Base-by-base conservation (phyloP, 371 early-diverging fungal genomes). In the Rhizomucor pusillus region DNA sequence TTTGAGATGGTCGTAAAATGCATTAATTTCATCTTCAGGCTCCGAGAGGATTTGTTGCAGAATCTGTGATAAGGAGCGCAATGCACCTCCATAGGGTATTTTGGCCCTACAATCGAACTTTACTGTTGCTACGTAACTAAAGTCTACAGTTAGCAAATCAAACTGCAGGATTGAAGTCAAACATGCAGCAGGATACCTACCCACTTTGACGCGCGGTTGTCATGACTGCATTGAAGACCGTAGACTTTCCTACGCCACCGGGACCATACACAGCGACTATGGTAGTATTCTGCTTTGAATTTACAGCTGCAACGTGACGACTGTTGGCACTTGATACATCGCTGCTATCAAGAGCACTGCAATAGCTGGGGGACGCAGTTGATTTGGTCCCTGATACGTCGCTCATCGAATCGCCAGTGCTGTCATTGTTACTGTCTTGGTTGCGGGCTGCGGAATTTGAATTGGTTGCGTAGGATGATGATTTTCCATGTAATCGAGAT, bases 201-300 rank as follows among this genome's bases (percentile, higher is more conserved):
- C 71, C 73, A 50, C 66, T 64, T 51, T 73, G 67, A 48, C 76
- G 55, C 13, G 76, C 73, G 2, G 66, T 63, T 23, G 54, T 57
- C 43, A 66, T 67, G 7, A 76, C 69, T 4, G 67, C 66, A 49
- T 62, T 65, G 29, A 73, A 63, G 22, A 75, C 25, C 7, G 75
- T 69, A 0, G 75, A 75, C 57, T 75, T 75, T 33, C 77, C 77
- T 19, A 65, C 66, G 37, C 77, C 77, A 45, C 71, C 73, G 35
- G 77, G 71, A 0, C 77, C 77, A 43, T 63, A 60, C 3, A 73
- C 37, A 20, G 60, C 58, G 13, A 73, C 53, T n/a, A 76, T 63
- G 11, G 62, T 62, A 1, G 71, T 62, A 13, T 62, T 57, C 37
- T 50, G 59, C 36, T 63, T 72, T 23, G 43, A 33, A 3, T 22